Percentiles rank a stretch among this genome's conserved stretches.
These are phyloP conservation scores for Myriosclerotinia duriaeana DNA, from an alignment of 2,329 filamentous ascomycete species.

Conservation along the genomic window DNA sequence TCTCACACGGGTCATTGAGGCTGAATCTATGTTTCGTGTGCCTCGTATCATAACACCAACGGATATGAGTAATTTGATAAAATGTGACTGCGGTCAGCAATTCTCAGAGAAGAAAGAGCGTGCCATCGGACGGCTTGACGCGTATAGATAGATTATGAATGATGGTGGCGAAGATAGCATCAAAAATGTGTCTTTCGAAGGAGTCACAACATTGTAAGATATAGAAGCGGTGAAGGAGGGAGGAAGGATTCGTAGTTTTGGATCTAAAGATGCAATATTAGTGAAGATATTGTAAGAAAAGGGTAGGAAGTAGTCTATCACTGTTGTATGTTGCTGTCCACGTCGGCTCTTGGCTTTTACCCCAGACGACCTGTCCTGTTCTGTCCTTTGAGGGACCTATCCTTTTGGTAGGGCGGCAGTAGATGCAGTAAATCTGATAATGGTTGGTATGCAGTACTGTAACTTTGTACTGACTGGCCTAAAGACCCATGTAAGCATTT, in stretches of 20 bases:
- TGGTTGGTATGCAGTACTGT: not conserved
- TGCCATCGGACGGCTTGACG: slow-evolving; percentile 5
- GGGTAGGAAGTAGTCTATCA: not conserved
- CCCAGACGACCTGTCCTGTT: not conserved
- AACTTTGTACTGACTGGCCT: not conserved
- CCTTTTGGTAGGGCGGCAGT: not conserved
- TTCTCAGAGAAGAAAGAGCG: not conserved
- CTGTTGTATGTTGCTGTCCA: not conserved
- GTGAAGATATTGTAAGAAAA: slow-evolving; percentile 18
- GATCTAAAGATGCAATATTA: slow-evolving; percentile 12
- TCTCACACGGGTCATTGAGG: slow-evolving; percentile 21
- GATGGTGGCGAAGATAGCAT: slow-evolving; percentile 15
- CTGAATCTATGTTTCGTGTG: slow-evolving; percentile 13
- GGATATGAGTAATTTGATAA: not conserved
- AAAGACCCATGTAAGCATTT: not conserved
- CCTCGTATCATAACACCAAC: slow-evolving; percentile 5
- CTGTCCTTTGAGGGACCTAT: not conserved
- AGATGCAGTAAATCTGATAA: slow-evolving; percentile 1
- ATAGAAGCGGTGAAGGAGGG: slow-evolving; percentile 18
- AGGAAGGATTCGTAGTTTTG: slow-evolving; percentile 17
- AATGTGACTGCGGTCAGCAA: slow-evolving; percentile 20
- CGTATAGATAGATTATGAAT: slow-evolving; percentile 11
- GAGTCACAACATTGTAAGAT: slow-evolving; percentile 18
- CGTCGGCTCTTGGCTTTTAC: not conserved
- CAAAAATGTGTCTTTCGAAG: slow-evolving; percentile 6